Conservation (phyloP, 2,329 filamentous ascomycete genomes). For the Pseudogymnoascus sp. region DNA sequence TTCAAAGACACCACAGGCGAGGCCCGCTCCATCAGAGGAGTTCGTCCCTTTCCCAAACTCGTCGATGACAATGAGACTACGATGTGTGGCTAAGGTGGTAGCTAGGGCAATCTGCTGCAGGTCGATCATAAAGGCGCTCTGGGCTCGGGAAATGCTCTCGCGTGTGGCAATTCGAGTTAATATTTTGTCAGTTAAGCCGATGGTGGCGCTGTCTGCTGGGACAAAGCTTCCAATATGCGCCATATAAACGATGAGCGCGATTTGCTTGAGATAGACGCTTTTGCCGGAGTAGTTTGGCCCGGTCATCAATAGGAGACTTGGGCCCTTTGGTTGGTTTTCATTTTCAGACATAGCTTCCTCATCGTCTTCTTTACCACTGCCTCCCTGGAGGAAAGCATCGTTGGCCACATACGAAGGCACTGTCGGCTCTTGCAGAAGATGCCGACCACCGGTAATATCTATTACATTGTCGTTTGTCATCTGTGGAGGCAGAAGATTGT, state of each 20-base stretch:
- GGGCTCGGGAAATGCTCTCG: constrained; percentile 50
- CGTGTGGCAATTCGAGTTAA: constrained; percentile 75
- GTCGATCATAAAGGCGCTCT: constrained; percentile 66
- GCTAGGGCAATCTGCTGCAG: constrained; percentile 78
- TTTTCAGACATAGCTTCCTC: neutral
- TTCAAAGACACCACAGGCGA: constrained; percentile 49
- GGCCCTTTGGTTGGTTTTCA: constrained; percentile 26
- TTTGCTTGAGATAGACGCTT: constrained; percentile 90
- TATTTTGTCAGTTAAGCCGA: constrained; percentile 90
- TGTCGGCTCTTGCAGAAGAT: constrained; percentile 78
- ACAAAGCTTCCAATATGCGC: constrained; percentile 91
- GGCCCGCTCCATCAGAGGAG: constrained; percentile 47
- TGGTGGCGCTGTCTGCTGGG: constrained; percentile 64
- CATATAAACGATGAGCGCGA: constrained; percentile 83
- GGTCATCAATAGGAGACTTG: constrained; percentile 73
- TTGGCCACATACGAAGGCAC: constrained; percentile 79
- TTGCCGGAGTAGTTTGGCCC: constrained; percentile 97
- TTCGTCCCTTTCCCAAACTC: constrained; percentile 72
- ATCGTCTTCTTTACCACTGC: constrained; percentile 32
- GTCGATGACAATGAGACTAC: constrained; percentile 81
- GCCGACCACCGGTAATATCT: constrained; percentile 68
- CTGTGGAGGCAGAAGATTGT: constrained; percentile 60
- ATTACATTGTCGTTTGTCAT: constrained; percentile 66
- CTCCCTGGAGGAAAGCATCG: constrained; percentile 61
- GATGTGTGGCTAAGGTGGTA: constrained; percentile 62